phyloP scores from a whole-genome alignment of 2,329 filamentous ascomycete genomes.

The Colletotrichum liaoningense region DNA sequence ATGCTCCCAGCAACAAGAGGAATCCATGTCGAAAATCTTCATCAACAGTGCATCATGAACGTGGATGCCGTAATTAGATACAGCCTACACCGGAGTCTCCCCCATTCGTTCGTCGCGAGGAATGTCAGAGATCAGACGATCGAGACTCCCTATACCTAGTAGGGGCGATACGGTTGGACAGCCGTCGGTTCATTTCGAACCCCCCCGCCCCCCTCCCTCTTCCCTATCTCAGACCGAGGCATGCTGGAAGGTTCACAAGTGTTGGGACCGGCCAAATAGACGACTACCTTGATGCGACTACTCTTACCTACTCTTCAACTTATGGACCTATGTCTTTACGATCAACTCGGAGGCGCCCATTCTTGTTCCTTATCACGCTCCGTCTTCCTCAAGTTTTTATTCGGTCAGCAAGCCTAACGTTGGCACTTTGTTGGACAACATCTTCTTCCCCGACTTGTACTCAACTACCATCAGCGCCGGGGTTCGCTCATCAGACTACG shows the following conservation, averaged over 20 bases:
- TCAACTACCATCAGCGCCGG: neutral
- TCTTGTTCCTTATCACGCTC: neutral
- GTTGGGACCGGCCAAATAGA: slow-evolving; percentile 18
- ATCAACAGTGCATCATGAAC: neutral
- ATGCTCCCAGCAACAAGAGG: neutral
- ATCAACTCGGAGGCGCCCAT: neutral
- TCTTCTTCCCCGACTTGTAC: neutral
- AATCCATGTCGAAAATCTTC: neutral
- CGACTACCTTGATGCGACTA: neutral
- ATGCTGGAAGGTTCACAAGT: slow-evolving; percentile 17
- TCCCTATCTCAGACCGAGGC: neutral
- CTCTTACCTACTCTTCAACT: neutral
- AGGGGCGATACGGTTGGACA: neutral
- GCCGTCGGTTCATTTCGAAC: neutral
- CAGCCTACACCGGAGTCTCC: neutral
- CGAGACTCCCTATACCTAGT: neutral
- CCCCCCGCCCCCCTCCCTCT: neutral
- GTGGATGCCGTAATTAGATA: neutral
- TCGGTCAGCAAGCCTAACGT: neutral
- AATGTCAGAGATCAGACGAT: slow-evolving; percentile 16
- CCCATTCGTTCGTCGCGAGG: neutral
- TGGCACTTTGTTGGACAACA: neutral
- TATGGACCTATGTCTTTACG: neutral
- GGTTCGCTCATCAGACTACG: neutral
- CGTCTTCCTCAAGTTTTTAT: too few species aligned